Evolutionary conservation across 2,329 filamentous ascomycete species (phyloP), one percentile per base, ranked within the genome.

Genomic region (Keithomyces neogunnii): DNA sequence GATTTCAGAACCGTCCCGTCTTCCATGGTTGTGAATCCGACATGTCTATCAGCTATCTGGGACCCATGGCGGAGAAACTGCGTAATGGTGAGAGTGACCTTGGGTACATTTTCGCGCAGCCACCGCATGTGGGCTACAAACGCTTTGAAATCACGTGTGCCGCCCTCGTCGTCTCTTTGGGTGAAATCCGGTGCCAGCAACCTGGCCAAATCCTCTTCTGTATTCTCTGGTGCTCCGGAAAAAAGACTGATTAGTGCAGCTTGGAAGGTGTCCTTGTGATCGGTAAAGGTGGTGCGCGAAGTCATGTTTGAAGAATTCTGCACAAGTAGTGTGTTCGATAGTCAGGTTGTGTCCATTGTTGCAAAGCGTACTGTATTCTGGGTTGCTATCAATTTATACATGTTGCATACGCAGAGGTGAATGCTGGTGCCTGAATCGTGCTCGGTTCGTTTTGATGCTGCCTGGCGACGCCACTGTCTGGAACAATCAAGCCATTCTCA

Each of bases 81-180:
- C 1, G 50, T 48, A 3, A 52, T 53, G 11, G 51, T 53, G 11
- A 53, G 48, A 11, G 52, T 38, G 9, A 55, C 51, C 3, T 10
- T 28, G 3, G 51, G 48, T 19, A 50, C 43, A 46, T 53, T 46
- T 10, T 53, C 45, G 26, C 53, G 51, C 19, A 55, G 33, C 38
- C 48, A 49, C 6, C 51, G 51, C 30, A 53, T 53, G 48, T 55
- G 53, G 29, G 48, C 33, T 10, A 53, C 53, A 32, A 55, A 53
- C 3, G 43, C 51, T 8, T 26, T 35, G 26, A 55, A 55, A 10
- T 53, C 53, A 30, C 43, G 44, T 7, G 36, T 48, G 13, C 42
- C 51, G 28, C 43, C 45, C 5, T 40, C 48, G 10, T 46, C 51
- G 10, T 46, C 51, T 7, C 44, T 26, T 3, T 48, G 35, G 2